These are phyloP conservation scores for Aspergillus costaricaensis DNA, from an alignment of 2,329 filamentous ascomycete species.

Conservation along the genomic window DNA sequence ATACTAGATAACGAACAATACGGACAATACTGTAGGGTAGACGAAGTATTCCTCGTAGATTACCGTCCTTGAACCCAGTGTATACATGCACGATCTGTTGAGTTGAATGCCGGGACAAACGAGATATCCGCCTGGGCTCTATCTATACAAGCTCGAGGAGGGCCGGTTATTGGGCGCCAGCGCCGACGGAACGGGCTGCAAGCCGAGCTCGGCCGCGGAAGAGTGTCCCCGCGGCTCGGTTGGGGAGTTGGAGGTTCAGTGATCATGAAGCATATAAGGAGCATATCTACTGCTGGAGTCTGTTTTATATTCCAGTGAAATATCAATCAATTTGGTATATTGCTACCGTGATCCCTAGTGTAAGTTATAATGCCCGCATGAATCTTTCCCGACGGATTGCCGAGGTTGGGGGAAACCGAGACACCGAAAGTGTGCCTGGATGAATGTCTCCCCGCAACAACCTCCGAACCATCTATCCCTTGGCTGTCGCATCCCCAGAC, in stretches of 20 bases:
- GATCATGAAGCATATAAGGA: not conserved
- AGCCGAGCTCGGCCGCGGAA: not conserved
- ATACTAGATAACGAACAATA: no score
- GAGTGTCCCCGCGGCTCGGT: conserved; percentile 1
- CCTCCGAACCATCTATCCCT: not conserved
- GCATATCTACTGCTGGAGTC: not conserved
- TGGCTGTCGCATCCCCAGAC: not conserved
- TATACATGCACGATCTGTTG: no score
- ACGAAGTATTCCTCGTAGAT: no score
- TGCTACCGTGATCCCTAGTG: not conserved
- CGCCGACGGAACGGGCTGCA: conserved; percentile 11
- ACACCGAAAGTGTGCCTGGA: not conserved
- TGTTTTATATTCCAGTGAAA: no score
- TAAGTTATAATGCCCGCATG: not conserved
- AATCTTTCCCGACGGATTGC: not conserved
- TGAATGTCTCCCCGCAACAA: conserved; percentile 5
- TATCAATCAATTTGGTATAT: not conserved
- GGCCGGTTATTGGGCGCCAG: conserved; percentile 11
- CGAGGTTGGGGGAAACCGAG: not conserved
- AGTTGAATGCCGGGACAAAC: not conserved
- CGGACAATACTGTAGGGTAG: no score
- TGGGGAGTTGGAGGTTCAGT: not conserved
- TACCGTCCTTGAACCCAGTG: no score
- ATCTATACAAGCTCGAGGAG: not conserved
- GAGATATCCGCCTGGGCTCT: not conserved